Conservation (phyloP, 805 yeast species). For the Metschnikowia shivogae region DNA sequence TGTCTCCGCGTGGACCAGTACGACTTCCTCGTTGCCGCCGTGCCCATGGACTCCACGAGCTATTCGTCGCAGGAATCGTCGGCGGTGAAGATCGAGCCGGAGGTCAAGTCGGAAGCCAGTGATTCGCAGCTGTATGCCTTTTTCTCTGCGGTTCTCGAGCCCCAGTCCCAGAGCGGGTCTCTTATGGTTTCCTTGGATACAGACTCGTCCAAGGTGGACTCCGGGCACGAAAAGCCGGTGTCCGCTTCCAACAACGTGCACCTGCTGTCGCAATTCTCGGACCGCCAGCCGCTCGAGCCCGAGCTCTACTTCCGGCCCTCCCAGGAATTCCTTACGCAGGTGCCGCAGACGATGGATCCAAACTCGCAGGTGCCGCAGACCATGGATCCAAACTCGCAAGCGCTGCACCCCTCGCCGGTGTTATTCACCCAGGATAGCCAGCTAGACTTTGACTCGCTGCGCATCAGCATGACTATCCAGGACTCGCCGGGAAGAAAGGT, state of each 20-base stretch:
- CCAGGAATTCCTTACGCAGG: slow-evolving; percentile 11
- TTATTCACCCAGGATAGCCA: slow-evolving; percentile 2
- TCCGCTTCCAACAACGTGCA: neutral
- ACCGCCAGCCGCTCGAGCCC: neutral
- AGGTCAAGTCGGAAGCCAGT: neutral
- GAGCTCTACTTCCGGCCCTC: neutral
- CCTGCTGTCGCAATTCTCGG: neutral
- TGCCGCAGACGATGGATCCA: slow-evolving; percentile 1
- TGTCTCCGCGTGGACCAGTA: neutral
- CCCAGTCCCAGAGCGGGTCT: neutral
- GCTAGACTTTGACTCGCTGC: neutral
- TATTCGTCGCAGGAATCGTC: slow-evolving; percentile 8
- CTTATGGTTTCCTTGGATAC: neutral
- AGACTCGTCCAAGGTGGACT: neutral
- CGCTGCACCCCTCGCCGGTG: neutral
- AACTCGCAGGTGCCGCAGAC: slow-evolving; percentile 5
- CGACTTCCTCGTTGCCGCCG: neutral
- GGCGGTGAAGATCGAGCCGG: slow-evolving; percentile 5
- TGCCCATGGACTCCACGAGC: slow-evolving; percentile 5
- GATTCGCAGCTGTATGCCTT: slow-evolving; percentile 1
- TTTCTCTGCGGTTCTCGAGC: neutral
- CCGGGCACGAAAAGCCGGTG: neutral
- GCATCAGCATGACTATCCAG: neutral
- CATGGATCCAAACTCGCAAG: neutral
- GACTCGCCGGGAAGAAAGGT: neutral